Conservation (phyloP, 441 rosid genomes). For the Heliophila coronopifolia region DNA sequence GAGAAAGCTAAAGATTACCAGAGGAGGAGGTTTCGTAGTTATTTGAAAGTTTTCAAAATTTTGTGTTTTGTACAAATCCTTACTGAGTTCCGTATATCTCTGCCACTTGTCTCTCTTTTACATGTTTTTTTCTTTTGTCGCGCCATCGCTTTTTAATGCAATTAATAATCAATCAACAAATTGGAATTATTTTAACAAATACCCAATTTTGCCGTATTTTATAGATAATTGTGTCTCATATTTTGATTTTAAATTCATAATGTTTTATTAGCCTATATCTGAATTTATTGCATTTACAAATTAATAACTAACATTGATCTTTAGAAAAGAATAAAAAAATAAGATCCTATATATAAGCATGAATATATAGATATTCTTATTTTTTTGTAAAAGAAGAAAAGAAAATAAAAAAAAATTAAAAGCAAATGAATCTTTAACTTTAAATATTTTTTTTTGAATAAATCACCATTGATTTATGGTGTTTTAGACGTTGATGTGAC, state of each 20-base stretch:
- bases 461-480: conserved; percentile 16
- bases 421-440: conserved; percentile 18
- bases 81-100: conserved; percentile 23
- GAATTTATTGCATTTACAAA: background rate
- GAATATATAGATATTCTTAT: background rate
- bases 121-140: background rate
- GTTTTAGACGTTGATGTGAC: conserved; percentile 6
- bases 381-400: background rate
- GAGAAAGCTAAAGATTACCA: conserved; percentile 4
- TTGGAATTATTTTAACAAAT: no score
- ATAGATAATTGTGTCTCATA: background rate
- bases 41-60: conserved; percentile 30
- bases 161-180: background rate
- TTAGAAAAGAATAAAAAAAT: background rate
- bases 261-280: background rate
- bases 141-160: background rate
- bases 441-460: background rate
- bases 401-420: background rate
- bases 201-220: no score
- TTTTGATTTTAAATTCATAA: background rate
- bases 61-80: conserved; percentile 20
- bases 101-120: conserved; percentile 25
- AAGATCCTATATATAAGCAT: background rate
- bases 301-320: conserved; percentile 2
- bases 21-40: background rate